Evolutionary conservation across 2,329 filamentous ascomycete genomes (phyloP), one percentile per base, ranked within the genome.

Genomic region (Penicillium verrucosum): DNA sequence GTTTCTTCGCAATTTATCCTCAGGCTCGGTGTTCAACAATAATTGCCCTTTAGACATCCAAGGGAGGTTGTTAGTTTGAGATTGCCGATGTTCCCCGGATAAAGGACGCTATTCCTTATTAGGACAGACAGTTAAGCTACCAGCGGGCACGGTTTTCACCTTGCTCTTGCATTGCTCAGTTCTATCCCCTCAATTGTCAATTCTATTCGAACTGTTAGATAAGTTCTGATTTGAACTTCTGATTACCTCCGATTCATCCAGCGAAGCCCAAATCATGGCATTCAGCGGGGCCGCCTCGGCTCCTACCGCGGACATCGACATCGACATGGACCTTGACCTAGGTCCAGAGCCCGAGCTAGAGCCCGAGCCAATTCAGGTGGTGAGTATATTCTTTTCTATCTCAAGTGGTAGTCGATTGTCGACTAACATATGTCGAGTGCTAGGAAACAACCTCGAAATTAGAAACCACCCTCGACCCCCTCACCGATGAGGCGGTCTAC

Each of bases 301-400:
- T 23, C 42, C 63, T n/a, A 50, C 62, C 40, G 72, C 69, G 60
- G 71, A 75, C 50, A 80, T 90, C 86, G 88, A 91, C 73, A 86
- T 90, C 54, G 88, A 90, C 61, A 89, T 90, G 85, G 88, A 86
- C 66, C 78, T 89, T 62, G 80, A 82, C 63, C 68, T 82, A 32
- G 80, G 80, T 36, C 75, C 79, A 11, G 79, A 82, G 47, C 74
- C 80, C 9, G 75, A 76, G 4, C 30, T 32, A 14, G 30, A 32
- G 12, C 65, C 68, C 25, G 72, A 76, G 36, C 53, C 51, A 41
- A 72, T 74, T 54, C 67, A 72, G 46, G 60, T 63, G 23, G 73
- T 74, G 60, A 68, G 72, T 59, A 14, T 29, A 45, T 32, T 59
- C 12, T 34, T 53, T 30, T 44, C 25, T 23, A 42, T n/a, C 18